phyloP scores from a whole-genome alignment of 371 early-diverging fungal genomes.

The Mortierella sp. region DNA sequence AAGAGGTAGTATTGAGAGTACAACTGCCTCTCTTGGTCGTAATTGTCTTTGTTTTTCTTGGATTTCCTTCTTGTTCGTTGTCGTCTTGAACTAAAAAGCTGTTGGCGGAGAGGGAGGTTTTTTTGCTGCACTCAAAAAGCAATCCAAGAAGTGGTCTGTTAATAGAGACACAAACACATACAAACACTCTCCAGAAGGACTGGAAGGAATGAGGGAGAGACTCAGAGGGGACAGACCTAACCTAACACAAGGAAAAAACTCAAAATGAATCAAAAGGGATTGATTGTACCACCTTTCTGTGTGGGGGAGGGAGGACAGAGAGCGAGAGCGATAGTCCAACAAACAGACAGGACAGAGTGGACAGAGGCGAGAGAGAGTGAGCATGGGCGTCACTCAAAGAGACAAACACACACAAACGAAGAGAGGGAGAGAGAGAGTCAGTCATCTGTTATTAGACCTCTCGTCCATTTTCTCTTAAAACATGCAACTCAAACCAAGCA shows the following conservation, averaged over 20 bases:
- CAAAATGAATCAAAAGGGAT: not conserved
- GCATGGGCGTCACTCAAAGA: not conserved
- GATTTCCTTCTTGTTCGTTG: not conserved
- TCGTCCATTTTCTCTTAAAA: not conserved
- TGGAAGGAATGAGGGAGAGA: not conserved
- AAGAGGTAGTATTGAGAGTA: not conserved
- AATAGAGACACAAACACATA: not conserved
- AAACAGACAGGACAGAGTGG: not conserved
- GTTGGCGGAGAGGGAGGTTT: not conserved
- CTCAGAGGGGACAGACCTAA: not conserved
- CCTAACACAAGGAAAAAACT: not conserved
- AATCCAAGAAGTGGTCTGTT: not conserved
- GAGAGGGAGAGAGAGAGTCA: not conserved
- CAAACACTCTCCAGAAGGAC: not conserved
- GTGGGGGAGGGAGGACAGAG: not conserved
- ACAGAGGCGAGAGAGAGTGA: not conserved
- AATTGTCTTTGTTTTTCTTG: not conserved
- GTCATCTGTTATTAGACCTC: not conserved
- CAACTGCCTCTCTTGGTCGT: not conserved
- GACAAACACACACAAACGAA: not conserved
- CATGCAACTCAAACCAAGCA: not conserved
- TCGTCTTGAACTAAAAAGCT: not conserved
- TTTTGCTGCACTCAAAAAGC: not conserved
- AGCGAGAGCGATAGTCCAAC: slow-evolving; percentile 11
- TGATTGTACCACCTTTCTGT: slow-evolving; percentile 10